These are phyloP conservation scores for Trypanosoma avium DNA, from an alignment of 208 protist genomes.

Conservation along the genomic window DNA sequence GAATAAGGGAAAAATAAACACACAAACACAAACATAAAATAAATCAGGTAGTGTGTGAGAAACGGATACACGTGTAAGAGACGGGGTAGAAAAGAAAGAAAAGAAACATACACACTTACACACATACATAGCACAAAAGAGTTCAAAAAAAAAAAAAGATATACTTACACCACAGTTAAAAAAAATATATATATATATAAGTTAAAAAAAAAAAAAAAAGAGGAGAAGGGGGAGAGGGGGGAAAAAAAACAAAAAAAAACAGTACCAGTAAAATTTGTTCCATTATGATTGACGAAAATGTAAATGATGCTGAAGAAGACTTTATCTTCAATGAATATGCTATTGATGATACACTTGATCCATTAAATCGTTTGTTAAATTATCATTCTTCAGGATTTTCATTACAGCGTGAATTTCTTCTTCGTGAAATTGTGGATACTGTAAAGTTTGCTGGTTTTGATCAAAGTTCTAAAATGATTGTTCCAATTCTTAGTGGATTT, in stretches of 20 bases:
- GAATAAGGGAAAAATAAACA: conserved; percentile 5
- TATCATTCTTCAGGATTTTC: conserved; percentile 92
- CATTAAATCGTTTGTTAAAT: conserved; percentile 74
- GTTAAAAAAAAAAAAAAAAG: neutral
- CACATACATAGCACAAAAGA: too few relatives aligned
- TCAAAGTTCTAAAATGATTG: conserved; percentile 67
- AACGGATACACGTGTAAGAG: too few relatives aligned
- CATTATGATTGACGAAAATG: conserved; percentile 49
- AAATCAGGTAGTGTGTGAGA: neutral
- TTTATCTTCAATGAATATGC: conserved; percentile 93
- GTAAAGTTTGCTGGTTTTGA: conserved; percentile 80
- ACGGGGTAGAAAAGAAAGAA: too few relatives aligned
- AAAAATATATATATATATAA: neutral
- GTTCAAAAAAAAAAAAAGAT: conserved; percentile 2
- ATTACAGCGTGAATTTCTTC: conserved; percentile 83
- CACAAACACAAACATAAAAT: conserved; percentile 6
- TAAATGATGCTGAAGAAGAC: conserved; percentile 77
- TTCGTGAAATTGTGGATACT: conserved; percentile 86
- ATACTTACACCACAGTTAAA: neutral
- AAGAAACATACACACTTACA: too few relatives aligned
- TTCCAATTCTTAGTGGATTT: conserved; percentile 89
- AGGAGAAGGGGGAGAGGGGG: neutral
- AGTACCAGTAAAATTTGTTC: conserved; percentile 11
- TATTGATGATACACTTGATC: conserved; percentile 93
- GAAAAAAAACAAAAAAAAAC: conserved; percentile 5